Conservation (phyloP, 495 filamentous ascomycete genomes). For the Lasiosphaeria ovina region DNA sequence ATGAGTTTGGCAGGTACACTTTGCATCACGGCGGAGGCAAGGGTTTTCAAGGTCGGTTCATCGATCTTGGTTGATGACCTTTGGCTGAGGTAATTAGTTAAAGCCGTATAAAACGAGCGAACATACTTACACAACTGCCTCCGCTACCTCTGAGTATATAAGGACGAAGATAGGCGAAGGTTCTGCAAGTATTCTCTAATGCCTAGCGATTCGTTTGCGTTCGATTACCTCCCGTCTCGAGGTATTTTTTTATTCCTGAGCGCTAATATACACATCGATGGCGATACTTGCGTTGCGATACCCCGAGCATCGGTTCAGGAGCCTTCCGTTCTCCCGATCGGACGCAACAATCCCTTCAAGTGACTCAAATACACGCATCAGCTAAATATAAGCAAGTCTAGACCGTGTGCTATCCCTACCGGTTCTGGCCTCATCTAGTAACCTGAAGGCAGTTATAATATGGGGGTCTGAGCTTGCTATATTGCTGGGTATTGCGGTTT, state of each 20-base stretch:
- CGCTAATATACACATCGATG: slow-evolving; percentile 9
- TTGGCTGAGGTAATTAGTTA: slow-evolving; percentile 14
- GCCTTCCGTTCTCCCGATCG: slow-evolving; percentile 3
- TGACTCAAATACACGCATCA: slow-evolving; percentile 6
- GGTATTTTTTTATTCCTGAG: slow-evolving; percentile 9
- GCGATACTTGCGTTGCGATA: slow-evolving; percentile 20
- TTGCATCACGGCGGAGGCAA: slow-evolving; percentile 8
- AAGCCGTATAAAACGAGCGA: slow-evolving; percentile 2
- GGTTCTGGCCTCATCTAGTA: not conserved
- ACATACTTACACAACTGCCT: slow-evolving; percentile 10
- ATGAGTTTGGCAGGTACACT: slow-evolving; percentile 9
- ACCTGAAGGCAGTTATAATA: slow-evolving; percentile 4
- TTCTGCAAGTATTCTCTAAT: slow-evolving; percentile 10
- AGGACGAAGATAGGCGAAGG: slow-evolving; percentile 12
- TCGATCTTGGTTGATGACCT: slow-evolving; percentile 6
- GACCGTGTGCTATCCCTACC: slow-evolving; percentile 1
- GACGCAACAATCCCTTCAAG: slow-evolving; percentile 3
- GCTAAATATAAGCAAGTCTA: slow-evolving; percentile 5
- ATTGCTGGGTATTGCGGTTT: not conserved
- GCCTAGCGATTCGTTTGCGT: slow-evolving; percentile 30
- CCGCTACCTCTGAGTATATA: slow-evolving; percentile 15
- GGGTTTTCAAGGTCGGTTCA: not conserved
- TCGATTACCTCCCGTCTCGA: slow-evolving; percentile 4
- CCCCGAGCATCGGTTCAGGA: not conserved
- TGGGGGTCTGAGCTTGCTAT: slow-evolving; percentile 2